Evolutionary conservation across 2,329 filamentous ascomycete genomes (phyloP).

Genomic region (Daldinia eschscholtzii): DNA sequence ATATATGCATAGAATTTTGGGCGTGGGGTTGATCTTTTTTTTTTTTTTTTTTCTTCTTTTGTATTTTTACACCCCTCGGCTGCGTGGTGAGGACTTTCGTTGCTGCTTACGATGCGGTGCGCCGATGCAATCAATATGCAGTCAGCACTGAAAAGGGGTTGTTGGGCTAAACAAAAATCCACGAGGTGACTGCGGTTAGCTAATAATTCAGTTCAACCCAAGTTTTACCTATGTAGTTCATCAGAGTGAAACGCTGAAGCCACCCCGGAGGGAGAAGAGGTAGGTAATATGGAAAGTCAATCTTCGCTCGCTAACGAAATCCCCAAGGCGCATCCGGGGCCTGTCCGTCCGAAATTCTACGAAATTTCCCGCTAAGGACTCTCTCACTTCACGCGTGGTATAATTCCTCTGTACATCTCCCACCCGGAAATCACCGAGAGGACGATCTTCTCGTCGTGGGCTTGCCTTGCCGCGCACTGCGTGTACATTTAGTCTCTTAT

Average conservation of each 20-base stretch:
- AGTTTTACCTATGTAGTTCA: conserved; percentile 2
- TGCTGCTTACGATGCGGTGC: conserved; percentile 7
- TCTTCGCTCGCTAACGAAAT: conserved; percentile 13
- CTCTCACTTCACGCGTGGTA: conserved; percentile 4
- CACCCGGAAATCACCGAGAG: conserved; percentile 1
- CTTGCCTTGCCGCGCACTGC: conserved; percentile 16
- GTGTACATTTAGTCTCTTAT: conserved; percentile 19
- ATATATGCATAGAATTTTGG: conserved; percentile 18
- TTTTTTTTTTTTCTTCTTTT: background rate
- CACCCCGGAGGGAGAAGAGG: conserved; percentile 8
- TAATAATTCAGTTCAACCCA: conserved; percentile 25
- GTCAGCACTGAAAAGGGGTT: conserved; percentile 40
- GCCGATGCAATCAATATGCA: conserved; percentile 32
- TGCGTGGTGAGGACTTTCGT: conserved; percentile 25
- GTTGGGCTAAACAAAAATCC: conserved; percentile 14
- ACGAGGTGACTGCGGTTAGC: conserved; percentile 35
- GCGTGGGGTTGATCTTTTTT: conserved; percentile 27
- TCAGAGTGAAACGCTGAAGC: conserved; percentile 19
- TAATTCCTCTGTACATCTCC: conserved; percentile 13
- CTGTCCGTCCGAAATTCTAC: conserved; percentile 20
- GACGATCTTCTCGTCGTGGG: conserved; percentile 1
- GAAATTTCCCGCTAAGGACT: background rate
- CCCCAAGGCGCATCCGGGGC: conserved; percentile 10
- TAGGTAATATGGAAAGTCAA: background rate
- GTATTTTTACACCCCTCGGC: conserved; percentile 23